A percentile compares a stretch with the other conserved stretches of the same genome.
Evolutionary conservation across 2,329 filamentous ascomycete species (phyloP).

Genomic region (Chalara sp.): DNA sequence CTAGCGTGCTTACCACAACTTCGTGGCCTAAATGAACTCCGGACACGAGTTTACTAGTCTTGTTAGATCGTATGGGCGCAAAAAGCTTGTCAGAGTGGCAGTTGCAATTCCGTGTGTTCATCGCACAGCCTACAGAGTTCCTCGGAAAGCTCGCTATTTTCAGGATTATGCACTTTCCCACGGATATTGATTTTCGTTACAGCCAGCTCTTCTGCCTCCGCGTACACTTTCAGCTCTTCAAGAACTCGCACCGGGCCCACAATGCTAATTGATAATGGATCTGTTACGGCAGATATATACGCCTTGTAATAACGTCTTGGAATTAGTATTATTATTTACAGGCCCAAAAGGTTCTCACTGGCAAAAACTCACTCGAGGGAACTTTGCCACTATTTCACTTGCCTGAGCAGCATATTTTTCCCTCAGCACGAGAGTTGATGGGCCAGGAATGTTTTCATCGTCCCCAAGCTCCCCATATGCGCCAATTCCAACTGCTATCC

Average conservation of each 20-base stretch:
- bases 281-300: slow-evolving; percentile 4
- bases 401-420: slow-evolving; percentile 7
- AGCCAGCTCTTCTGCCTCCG: not conserved
- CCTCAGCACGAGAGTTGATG: slow-evolving; percentile 2
- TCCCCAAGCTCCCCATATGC: slow-evolving; percentile 9
- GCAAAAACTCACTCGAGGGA: too few relatives aligned
- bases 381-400: slow-evolving; percentile 2
- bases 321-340: too few relatives aligned
- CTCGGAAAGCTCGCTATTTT: slow-evolving; percentile 2
- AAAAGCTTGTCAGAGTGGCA: too few relatives aligned
- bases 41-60: too few relatives aligned
- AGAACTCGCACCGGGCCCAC: slow-evolving; percentile 2
- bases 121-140: slow-evolving; percentile 1
- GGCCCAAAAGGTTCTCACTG: too few relatives aligned
- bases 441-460: slow-evolving; percentile 1
- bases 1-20: too few relatives aligned
- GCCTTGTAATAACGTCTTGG: too few relatives aligned
- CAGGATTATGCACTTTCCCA: slow-evolving; percentile 11
- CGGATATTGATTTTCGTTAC: slow-evolving; percentile 8
- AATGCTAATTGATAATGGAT: slow-evolving; percentile 5
- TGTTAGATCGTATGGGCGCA: too few relatives aligned
- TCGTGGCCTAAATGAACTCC: too few relatives aligned
- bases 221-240: slow-evolving; percentile 2
- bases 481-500: slow-evolving; percentile 7
- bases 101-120: not conserved